These are phyloP conservation scores for Acephala macrosclerotiorum DNA, from an alignment of 2,329 filamentous ascomycete species.

Conservation along the genomic window DNA sequence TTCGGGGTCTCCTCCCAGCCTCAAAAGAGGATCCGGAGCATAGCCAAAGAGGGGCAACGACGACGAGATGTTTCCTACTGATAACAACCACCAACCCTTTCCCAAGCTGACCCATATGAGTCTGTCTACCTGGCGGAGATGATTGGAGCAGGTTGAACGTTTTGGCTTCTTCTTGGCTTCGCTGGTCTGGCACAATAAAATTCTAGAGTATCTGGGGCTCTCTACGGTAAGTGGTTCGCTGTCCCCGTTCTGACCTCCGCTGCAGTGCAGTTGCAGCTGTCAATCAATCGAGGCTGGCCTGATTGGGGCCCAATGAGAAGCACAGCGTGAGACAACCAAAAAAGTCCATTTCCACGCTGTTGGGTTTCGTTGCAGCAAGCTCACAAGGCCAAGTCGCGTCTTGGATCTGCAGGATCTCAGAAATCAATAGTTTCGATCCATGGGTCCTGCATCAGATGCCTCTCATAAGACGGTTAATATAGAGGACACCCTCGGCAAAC, in stretches of 20 bases:
- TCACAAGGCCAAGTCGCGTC: constrained; percentile 21
- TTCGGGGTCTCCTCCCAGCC: constrained; percentile 21
- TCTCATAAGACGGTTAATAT: constrained; percentile 33
- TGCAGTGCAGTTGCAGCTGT: not conserved
- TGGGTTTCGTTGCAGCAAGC: constrained; percentile 33
- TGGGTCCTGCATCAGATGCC: constrained; percentile 27
- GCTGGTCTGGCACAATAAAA: constrained; percentile 17
- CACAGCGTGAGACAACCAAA: constrained; percentile 14
- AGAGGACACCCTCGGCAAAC: constrained; percentile 27
- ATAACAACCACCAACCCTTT: constrained; percentile 12
- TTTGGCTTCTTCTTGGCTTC: constrained; percentile 24
- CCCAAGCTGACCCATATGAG: constrained; percentile 23
- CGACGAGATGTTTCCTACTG: not conserved
- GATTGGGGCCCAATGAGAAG: not conserved
- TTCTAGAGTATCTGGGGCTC: not conserved
- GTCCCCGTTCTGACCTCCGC: not conserved
- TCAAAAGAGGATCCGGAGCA: constrained; percentile 12
- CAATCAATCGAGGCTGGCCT: constrained; percentile 12
- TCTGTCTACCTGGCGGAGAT: constrained; percentile 29
- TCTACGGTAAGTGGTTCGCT: constrained; percentile 16
- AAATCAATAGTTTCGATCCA: constrained; percentile 36
- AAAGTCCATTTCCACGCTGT: constrained; percentile 26
- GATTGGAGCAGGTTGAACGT: constrained; percentile 18
- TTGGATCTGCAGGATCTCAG: constrained; percentile 34
- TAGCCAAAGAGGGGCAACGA: constrained; percentile 2